Evolutionary conservation across 495 filamentous ascomycete genomes (phyloP).

Genomic region (Tuber magnatum): DNA sequence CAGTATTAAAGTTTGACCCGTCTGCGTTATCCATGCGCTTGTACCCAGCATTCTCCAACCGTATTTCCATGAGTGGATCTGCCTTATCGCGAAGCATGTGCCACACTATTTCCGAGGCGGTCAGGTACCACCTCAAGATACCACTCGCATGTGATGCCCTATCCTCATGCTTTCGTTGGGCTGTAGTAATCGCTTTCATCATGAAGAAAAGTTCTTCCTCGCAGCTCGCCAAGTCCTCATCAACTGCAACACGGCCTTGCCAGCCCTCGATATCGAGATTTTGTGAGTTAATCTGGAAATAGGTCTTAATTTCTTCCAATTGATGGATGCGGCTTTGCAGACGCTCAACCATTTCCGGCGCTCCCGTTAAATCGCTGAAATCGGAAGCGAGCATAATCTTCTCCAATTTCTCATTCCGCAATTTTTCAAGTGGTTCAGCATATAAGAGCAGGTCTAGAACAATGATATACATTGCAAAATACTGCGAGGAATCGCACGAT

Average conservation of each 20-base stretch:
- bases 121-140: conserved; percentile 73
- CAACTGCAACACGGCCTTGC: conserved; percentile 77
- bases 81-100: conserved; percentile 79
- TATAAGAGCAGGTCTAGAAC: conserved; percentile 90
- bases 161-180: conserved; percentile 78
- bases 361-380: conserved; percentile 91
- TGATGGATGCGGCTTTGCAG: conserved; percentile 88
- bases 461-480: conserved; percentile 96
- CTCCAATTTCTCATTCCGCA: conserved; percentile 82
- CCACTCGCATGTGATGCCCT: conserved; percentile 61
- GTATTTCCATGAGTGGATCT: conserved; percentile 88
- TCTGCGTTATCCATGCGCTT: conserved; percentile 93
- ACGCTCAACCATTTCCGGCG: conserved; percentile 85
- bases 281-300: conserved; percentile 87
- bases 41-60: conserved; percentile 79
- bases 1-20: conserved; percentile 86
- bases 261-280: conserved; percentile 83
- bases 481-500: conserved; percentile 90
- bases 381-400: conserved; percentile 99
- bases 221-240: conserved; percentile 77
- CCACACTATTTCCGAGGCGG: conserved; percentile 90
- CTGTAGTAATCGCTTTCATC: conserved; percentile 98
- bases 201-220: conserved; percentile 99
- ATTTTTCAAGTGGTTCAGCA: conserved; percentile 91
- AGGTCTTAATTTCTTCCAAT: conserved; percentile 90